Base-by-base conservation (phyloP, 495 filamentous ascomycete species). In the Coniosporium apollinis region DNA sequence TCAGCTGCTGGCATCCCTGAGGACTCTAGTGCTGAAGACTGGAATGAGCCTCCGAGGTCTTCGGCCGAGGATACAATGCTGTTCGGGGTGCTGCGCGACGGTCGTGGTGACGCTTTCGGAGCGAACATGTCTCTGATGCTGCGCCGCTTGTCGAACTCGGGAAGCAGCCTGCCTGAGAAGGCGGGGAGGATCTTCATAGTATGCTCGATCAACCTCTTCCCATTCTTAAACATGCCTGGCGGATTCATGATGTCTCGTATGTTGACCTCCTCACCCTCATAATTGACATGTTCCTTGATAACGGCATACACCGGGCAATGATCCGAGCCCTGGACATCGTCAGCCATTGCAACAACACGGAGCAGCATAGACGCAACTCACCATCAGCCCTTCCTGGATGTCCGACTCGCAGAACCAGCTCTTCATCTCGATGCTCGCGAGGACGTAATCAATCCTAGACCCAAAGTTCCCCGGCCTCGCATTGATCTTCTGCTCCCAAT, bases 51-150 rank as follows among this genome's bases (percentile, higher is more conserved):
- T n/a, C n/a, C n/a, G n/a, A n/a, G n/a, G n/a, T n/a, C n/a, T n/a
- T n/a, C n/a, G n/a, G n/a, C 19, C 13, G 14, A 4, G 21, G 5
- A 17, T 7, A 11, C 18, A 15, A 7, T 17, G 3, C 3, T 18
- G 15, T 14, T 6, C 18, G 31, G 3, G 13, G 31, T 19, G 31
- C 14, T 18, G 14, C 11, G 4, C 9, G 11, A 20, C 11, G 14
- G 4, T 10, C n/a, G 16, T 37, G 8, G 33, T 31, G 2, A 24
- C 11, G 18, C 19, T n/a, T 16, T 37, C 35, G 24, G 24, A 7
- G n/a, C 24, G 7, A 96, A 94, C 86, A 96, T 94, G 42, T 93
- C 85, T 39, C 79, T 84, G 48, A 96, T 94, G 47, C 61, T 94
- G 41, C 72, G 67, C 3, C 86, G 74, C 30, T 72, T 74, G 41